Base-by-base conservation (phyloP, 208 protist genomes). In the Zelonia costaricensis region DNA sequence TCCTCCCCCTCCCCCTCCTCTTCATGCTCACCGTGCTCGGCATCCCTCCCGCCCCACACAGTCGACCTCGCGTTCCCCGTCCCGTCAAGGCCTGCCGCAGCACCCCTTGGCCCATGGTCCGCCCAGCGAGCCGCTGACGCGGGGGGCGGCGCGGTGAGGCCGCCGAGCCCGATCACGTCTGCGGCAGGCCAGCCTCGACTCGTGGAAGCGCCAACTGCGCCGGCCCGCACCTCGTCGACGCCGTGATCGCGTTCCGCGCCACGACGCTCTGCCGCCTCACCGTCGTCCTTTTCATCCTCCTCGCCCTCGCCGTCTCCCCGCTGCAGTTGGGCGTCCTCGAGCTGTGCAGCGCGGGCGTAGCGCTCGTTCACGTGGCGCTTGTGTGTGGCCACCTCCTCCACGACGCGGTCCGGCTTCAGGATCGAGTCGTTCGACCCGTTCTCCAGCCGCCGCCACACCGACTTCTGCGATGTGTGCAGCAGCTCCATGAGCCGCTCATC, bases 401-500 rank as follows among this genome's bases (percentile, higher is more conserved):
- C 71, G 20, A 93, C 82, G 12, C 36, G 55, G 39, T 84, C 79
- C 0, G 79, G 72, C 56, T 80, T 82, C 42, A 93, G 62, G 38
- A 93, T 82, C 23, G 51, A 62, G 13, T 89, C 87, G 4, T 65
- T 68, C n/a, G 74, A 72, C 0, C 83, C 84, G 46, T 79, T 70
- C n/a, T 72, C 61, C 53, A 96, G 62, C 33, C 66, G 62, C 10
- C 78, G 69, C 86, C 87, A 96, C 20, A 93, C 73, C 18, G 59
- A 65, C 54, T 86, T 89, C 68, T 93, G 87, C 36, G 82, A 80
- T 4, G 73, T 69, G 62, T 82, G 78, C 30, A 94, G 59, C 35
- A 96, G 67, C 56, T 89, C 78, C 40, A 67, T 57, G n/a, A 96
- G 69, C 16, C 76, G 78, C 49, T 94, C 88, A 39, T 88, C 87